Conservation (phyloP, 2,329 filamentous ascomycete genomes). For the Metarhizium sp. region DNA sequence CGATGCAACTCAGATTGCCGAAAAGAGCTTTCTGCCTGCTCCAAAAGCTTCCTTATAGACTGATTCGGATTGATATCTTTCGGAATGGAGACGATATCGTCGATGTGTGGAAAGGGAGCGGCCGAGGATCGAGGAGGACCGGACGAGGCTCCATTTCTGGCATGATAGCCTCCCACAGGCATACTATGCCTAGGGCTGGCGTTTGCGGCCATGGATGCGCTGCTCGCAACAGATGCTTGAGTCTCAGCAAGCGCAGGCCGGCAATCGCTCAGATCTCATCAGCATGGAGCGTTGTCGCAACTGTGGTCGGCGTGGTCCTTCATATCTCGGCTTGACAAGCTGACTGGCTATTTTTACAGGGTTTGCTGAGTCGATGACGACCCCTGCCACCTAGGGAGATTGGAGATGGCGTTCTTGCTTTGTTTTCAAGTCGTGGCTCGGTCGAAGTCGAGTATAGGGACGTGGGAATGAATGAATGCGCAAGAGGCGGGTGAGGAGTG, state of each 20-base stretch:
- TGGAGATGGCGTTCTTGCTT: background rate
- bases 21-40: slow-evolving; percentile 41
- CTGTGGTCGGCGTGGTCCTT: background rate
- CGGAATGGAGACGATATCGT: slow-evolving; percentile 38
- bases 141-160: slow-evolving; percentile 14
- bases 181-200: slow-evolving; percentile 20
- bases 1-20: slow-evolving; percentile 52
- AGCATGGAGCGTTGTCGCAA: slow-evolving; percentile 1
- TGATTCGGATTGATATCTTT: slow-evolving; percentile 38
- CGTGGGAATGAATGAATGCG: background rate
- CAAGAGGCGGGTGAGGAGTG: background rate
- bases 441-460: background rate
- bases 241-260: slow-evolving; percentile 3
- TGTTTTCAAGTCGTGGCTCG: background rate
- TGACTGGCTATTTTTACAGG: background rate
- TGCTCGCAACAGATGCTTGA: background rate
- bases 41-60: slow-evolving; percentile 44
- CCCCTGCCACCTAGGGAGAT: background rate
- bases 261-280: background rate
- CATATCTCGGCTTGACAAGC: background rate
- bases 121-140: slow-evolving; percentile 14
- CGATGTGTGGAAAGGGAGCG: slow-evolving; percentile 40
- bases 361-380: background rate
- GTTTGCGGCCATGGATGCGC: slow-evolving; percentile 20
- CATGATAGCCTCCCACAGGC: slow-evolving; percentile 17